A percentile compares a stretch with the other conserved stretches of the same genome.
phyloP scores from a whole-genome alignment of 805 yeast species.

The Lipomyces kockii region DNA sequence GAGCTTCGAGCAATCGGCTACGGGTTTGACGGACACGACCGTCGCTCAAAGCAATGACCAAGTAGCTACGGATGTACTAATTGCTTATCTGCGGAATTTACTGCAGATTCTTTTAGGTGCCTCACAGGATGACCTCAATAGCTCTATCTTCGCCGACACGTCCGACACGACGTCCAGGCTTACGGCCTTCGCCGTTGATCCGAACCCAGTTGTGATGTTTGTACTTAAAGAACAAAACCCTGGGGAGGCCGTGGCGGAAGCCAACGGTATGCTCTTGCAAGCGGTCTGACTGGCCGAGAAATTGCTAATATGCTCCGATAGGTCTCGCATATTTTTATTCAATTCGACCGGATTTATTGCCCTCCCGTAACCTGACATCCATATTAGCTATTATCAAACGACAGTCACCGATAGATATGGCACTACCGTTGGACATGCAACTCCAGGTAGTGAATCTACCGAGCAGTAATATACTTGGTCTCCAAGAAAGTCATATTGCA shows the following conservation, averaged over 20 bases:
- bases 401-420: constrained; percentile 27
- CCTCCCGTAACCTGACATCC: constrained; percentile 23
- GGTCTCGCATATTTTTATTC: constrained; percentile 13
- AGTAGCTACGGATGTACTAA: constrained; percentile 13
- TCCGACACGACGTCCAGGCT: constrained; percentile 15
- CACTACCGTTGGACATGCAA: constrained; percentile 39
- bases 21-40: background rate
- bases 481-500: background rate
- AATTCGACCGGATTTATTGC: constrained; percentile 7
- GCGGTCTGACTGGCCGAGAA: background rate
- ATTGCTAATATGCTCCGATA: background rate
- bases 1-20: constrained; percentile 1
- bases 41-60: background rate
- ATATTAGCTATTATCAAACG: constrained; percentile 40
- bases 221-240: constrained; percentile 30
- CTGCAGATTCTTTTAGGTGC: constrained; percentile 37
- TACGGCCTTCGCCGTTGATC: constrained; percentile 37
- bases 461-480: constrained; percentile 20
- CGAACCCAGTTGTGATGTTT: constrained; percentile 39
- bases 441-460: constrained; percentile 49
- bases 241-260: constrained; percentile 5
- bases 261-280: background rate
- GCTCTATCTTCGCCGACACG: constrained; percentile 30
- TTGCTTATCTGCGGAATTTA: constrained; percentile 28
- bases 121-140: constrained; percentile 34